Evolutionary conservation across 371 early-diverging fungal species (phyloP).

Genomic region (Mucor racemosus): DNA sequence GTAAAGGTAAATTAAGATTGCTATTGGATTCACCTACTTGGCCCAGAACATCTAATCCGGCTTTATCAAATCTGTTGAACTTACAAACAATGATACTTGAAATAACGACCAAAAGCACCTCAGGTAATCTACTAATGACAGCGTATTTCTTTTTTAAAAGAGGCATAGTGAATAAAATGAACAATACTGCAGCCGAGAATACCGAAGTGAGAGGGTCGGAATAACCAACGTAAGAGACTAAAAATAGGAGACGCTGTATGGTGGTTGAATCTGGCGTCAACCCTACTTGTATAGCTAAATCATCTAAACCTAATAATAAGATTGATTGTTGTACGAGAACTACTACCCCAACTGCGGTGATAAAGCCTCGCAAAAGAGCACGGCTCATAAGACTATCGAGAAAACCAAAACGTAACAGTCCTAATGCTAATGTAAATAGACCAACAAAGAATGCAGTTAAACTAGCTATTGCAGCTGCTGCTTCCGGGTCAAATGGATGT

Average conservation of each 20-base stretch:
- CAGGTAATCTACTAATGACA: constrained; percentile 70
- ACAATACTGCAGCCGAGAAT: constrained; percentile 67
- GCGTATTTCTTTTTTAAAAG: constrained; percentile 50
- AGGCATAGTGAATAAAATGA: constrained; percentile 60
- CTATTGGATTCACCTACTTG: constrained; percentile 49
- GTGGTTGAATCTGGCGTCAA: constrained; percentile 67
- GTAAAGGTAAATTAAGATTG: constrained; percentile 39
- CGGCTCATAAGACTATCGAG: constrained; percentile 90
- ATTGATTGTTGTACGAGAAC: constrained; percentile 82
- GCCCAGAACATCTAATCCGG: constrained; percentile 74
- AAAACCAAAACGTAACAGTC: constrained; percentile 90
- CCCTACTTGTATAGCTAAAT: constrained; percentile 37
- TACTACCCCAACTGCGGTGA: constrained; percentile 86
- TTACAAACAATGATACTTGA: constrained; percentile 64
- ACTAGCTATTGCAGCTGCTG: constrained; percentile 60
- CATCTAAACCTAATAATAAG: constrained; percentile 69
- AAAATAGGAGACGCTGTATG: constrained; percentile 65
- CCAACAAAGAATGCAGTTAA: constrained; percentile 81
- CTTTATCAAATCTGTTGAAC: constrained; percentile 58
- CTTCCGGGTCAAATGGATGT: constrained; percentile 41
- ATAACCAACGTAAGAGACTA: constrained; percentile 32
- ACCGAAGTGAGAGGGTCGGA: constrained; percentile 33
- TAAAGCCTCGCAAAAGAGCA: constrained; percentile 87
- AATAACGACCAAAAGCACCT: constrained; percentile 80
- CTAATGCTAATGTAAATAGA: constrained; percentile 80